Percentiles rank a stretch among this genome's conserved stretches.
Conservation (phyloP, 1,284 basidiomycete species). For the Flammula alnicola region DNA sequence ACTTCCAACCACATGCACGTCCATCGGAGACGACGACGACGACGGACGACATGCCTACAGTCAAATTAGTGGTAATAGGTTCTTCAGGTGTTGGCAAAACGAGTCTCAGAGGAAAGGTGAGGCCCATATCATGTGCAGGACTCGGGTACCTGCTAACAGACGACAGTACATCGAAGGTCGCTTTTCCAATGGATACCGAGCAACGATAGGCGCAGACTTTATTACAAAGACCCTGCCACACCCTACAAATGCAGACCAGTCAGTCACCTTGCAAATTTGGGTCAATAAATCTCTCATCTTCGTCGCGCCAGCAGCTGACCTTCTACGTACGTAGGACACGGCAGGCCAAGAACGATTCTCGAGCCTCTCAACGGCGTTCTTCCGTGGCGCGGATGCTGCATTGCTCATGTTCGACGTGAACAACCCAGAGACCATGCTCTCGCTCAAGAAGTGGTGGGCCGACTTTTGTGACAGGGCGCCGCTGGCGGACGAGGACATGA, state of each 20-base stretch:
- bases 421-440: conserved; percentile 57
- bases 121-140: conserved; percentile 24
- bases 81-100: conserved; percentile 81
- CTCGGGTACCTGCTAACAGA: no score
- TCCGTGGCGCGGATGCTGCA: conserved; percentile 80
- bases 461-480: conserved; percentile 73
- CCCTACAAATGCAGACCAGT: conserved; percentile 53
- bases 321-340: conserved; percentile 54
- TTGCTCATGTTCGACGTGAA: conserved; percentile 83
- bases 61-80: conserved; percentile 80
- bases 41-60: conserved; percentile 54
- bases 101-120: conserved; percentile 70
- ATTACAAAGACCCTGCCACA: conserved; percentile 73
- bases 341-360: conserved; percentile 87
- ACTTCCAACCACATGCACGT: conserved; percentile 8
- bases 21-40: conserved; percentile 15
- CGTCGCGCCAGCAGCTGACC: not conserved
- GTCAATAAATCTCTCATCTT: conserved; percentile 43
- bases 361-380: conserved; percentile 78
- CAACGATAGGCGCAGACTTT: conserved; percentile 86
- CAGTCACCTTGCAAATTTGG: conserved; percentile 79
- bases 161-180: conserved; percentile 72
- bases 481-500: conserved; percentile 61
- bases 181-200: conserved; percentile 76
- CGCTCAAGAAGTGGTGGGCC: conserved; percentile 75